Conservation (phyloP, 2,329 filamentous ascomycete genomes). For the Claviceps quebecensis region DNA sequence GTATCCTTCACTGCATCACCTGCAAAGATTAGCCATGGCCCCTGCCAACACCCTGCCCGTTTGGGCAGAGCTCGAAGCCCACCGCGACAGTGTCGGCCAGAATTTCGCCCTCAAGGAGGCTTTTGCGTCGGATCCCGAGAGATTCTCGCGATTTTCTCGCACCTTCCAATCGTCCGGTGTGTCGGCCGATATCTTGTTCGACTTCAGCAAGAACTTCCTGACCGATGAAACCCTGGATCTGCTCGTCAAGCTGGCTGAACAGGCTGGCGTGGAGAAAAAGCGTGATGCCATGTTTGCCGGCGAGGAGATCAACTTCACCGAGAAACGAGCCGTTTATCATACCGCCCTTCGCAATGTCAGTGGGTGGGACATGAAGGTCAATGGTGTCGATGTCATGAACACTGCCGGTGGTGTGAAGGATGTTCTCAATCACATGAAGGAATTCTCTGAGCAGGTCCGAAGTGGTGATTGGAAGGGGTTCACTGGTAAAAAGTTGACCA, state of each 20-base stretch:
- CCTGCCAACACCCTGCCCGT: conserved; percentile 75
- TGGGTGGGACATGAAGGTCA: conserved; percentile 70
- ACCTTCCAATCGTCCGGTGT: conserved; percentile 70
- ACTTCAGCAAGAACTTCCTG: conserved; percentile 98
- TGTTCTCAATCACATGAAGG: conserved; percentile 94
- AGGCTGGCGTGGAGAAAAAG: conserved; percentile 83
- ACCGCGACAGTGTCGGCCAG: conserved; percentile 76
- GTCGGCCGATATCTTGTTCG: conserved; percentile 85
- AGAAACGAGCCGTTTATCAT: conserved; percentile 92
- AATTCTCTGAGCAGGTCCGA: conserved; percentile 88
- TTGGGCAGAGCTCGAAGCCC: conserved; percentile 83
- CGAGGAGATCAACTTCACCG: conserved; percentile 99
- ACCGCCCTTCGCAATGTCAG: conserved; percentile 81
- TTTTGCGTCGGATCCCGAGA: conserved; percentile 75
- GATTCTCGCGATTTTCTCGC: conserved; percentile 82
- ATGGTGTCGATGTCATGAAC: conserved; percentile 86
- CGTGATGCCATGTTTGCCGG: conserved; percentile 95
- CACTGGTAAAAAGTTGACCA: conserved; percentile 94
- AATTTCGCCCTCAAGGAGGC: conserved; percentile 86
- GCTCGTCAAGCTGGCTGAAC: conserved; percentile 77
- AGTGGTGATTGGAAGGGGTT: conserved; percentile 95
- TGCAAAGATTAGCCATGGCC: conserved; percentile 39
- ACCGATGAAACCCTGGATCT: conserved; percentile 82
- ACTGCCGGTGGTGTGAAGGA: conserved; percentile 76
- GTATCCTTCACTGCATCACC: background rate